phyloP scores from a whole-genome alignment of 352 stramenopile species.

The Pythium dissotocum region DNA sequence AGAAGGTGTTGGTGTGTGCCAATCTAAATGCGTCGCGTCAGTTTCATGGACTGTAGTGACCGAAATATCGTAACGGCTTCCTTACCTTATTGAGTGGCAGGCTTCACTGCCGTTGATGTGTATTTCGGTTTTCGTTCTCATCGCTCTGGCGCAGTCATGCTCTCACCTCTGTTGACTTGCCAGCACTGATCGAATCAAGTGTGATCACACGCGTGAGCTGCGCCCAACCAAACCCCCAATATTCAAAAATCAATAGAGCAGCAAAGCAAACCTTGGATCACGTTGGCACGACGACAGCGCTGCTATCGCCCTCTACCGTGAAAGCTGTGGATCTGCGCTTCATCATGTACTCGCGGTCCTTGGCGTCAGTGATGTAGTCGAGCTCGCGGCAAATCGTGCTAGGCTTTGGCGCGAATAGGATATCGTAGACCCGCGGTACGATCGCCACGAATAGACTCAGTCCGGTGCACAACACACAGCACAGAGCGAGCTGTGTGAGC shows the following conservation, averaged over 20 bases:
- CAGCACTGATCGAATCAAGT: background rate
- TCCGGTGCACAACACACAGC: constrained; percentile 37
- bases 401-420: constrained; percentile 41
- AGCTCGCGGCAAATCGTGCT: constrained; percentile 54
- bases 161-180: background rate
- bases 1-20: background rate
- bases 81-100: too few species aligned
- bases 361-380: constrained; percentile 32
- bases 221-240: background rate
- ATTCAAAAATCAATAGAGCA: background rate
- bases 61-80: background rate
- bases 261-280: background rate
- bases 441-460: constrained; percentile 37
- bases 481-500: constrained; percentile 41
- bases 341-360: constrained; percentile 10
- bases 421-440: constrained; percentile 31
- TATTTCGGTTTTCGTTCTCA: background rate
- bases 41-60: background rate
- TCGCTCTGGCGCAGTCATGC: background rate
- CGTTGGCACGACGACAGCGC: constrained; percentile 5
- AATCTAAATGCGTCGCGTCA: background rate
- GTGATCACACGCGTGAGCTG: too few species aligned
- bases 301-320: background rate
- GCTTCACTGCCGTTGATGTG: background rate
- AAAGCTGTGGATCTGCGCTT: constrained; percentile 3